phyloP scores from a whole-genome alignment of 768 basidiomycete species.

The Amanita subjunquillea region DNA sequence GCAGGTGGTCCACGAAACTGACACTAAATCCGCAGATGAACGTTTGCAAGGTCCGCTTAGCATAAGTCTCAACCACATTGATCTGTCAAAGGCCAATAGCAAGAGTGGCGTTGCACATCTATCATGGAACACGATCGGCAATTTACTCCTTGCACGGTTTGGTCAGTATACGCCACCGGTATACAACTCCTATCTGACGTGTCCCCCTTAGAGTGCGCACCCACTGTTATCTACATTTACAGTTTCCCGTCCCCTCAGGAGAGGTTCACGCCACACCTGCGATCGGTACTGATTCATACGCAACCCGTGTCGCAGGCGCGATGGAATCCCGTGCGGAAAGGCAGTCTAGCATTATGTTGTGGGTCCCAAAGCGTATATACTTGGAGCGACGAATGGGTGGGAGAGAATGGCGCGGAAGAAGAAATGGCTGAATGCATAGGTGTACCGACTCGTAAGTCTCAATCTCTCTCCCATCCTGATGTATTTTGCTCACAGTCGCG shows the following conservation, averaged over 20 bases:
- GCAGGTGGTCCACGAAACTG: not conserved
- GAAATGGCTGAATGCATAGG: constrained; percentile 90
- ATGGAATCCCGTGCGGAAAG: constrained; percentile 84
- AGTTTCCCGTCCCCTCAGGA: constrained; percentile 56
- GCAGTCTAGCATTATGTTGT: constrained; percentile 57
- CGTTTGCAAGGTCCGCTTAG: constrained; percentile 46
- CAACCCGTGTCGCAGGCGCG: constrained; percentile 52
- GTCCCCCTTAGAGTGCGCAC: constrained; percentile 40
- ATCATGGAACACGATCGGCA: constrained; percentile 75
- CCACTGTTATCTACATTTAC: constrained; percentile 58
- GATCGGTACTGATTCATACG: constrained; percentile 58
- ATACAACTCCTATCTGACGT: constrained; percentile 7
- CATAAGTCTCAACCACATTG: constrained; percentile 38
- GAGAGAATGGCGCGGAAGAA: constrained; percentile 42
- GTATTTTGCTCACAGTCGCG: not conserved
- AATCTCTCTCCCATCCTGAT: constrained; percentile 3
- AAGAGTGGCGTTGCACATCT: constrained; percentile 64
- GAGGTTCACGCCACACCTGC: constrained; percentile 47
- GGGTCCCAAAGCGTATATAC: constrained; percentile 58
- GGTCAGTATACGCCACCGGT: constrained; percentile 29
- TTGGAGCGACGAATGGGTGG: constrained; percentile 80
- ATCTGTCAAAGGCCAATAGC: constrained; percentile 51
- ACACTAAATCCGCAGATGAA: constrained; percentile 40
- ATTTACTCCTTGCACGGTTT: constrained; percentile 60
- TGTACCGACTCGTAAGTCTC: constrained; percentile 69